Base-by-base conservation (phyloP, 2,329 filamentous ascomycete genomes). In the Mycosphaerella sp. region DNA sequence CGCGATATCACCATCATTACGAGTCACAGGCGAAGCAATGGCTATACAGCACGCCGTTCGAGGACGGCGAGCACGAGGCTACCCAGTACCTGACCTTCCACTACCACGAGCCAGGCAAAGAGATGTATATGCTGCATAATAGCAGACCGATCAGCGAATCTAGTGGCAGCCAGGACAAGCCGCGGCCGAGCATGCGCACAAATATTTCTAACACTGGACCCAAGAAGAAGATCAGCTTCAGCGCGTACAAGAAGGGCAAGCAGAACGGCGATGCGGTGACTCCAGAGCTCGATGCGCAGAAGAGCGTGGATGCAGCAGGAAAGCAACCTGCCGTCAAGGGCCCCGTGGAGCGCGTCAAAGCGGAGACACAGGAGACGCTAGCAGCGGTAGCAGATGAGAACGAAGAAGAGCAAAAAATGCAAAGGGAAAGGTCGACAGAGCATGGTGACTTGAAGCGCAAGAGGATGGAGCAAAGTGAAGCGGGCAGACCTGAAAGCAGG, bases 51-150 rank as follows among this genome's bases (percentile, higher is more conserved):
- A 77, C 76, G 2, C 76, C 80, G 3, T 85, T 83, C 67, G 68
- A 71, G 48, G 43, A 53, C n/a, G 71, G 77, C 58, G 82, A 85
- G 67, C 76, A 82, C 62, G 66, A 68, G 45, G 73, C 77, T 61
- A 72, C 82, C 49, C 82, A 84, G 64, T 84, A 84, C 66, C 74
- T 81, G 72, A 84, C 80, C 54, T 84, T 81, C 60, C 70, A 80
- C 51, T 79, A 77, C 53, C 80, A 81, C 65, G 78, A 82, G 63
- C 76, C 76, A 34, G 76, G 77, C 55, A 63, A 61, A 48, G 62
- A 62, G 31, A 62, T 67, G 57, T 66, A 61, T 48, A 59, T 63
- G 55, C 55, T 60, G 57, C 64, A 63, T 48, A 65, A 51, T 49
- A 67, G 58, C 48, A 60, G 48, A 58, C 64, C 67, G 44, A 61